Evolutionary conservation across 2,329 filamentous ascomycete species (phyloP).

Genomic region (Nemania sp.): DNA sequence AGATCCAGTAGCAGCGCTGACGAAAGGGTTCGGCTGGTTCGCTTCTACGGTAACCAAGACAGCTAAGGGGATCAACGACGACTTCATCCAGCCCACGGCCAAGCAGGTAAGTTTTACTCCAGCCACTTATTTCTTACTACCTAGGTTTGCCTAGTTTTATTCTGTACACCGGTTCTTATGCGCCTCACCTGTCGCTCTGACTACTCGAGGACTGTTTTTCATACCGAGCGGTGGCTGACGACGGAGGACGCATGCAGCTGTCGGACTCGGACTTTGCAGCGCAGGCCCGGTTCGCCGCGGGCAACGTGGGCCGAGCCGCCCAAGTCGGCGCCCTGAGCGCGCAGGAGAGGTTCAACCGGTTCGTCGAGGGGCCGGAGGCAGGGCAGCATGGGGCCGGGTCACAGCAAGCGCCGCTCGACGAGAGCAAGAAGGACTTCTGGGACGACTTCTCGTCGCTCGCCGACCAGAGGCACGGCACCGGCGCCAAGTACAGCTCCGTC

Average conservation of each 20-base stretch:
- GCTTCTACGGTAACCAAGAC: conserved; percentile 84
- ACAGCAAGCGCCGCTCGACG: conserved; percentile 50
- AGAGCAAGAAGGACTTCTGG: conserved; percentile 84
- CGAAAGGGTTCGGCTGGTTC: conserved; percentile 95
- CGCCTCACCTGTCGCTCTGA: not conserved
- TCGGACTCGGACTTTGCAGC: conserved; percentile 78
- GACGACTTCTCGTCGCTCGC: conserved; percentile 80
- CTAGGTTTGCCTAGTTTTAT: too few species aligned
- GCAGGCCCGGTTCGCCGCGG: conserved; percentile 63
- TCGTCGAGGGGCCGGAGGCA: conserved; percentile 73
- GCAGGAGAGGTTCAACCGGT: conserved; percentile 78
- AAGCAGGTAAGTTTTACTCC: conserved; percentile 65
- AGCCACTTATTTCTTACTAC: too few species aligned
- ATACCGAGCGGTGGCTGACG: conserved; percentile 2
- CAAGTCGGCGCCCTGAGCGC: conserved; percentile 73
- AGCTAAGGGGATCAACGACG: conserved; percentile 87
- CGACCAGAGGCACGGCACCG: conserved; percentile 52
- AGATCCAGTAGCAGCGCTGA: conserved; percentile 85
- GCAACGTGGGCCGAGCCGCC: conserved; percentile 67
- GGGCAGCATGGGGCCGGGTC: conserved; percentile 31
- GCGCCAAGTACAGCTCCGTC: conserved; percentile 52
- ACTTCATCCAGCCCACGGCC: conserved; percentile 90
- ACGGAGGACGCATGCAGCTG: conserved; percentile 57
- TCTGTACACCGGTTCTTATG: not conserved
- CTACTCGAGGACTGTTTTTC: not conserved